phyloP scores from a whole-genome alignment of 2,329 filamentous ascomycete species.

The Phaeophleospora eucalypticola region DNA sequence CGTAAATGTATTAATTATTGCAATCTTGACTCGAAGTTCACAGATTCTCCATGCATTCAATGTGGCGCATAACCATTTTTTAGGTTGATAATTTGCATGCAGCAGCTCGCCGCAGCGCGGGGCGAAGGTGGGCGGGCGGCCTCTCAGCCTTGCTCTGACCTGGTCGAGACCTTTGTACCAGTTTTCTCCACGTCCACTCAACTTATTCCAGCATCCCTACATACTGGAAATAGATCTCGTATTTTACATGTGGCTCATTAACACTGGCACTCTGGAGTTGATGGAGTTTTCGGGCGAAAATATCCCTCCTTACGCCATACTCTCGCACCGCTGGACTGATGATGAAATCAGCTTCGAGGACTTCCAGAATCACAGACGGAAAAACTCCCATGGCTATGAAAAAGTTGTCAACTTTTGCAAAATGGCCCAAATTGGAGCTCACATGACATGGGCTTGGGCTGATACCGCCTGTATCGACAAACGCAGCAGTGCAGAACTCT shows the following conservation, averaged over 20 bases:
- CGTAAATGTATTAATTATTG: neutral
- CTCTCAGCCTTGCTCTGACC: neutral
- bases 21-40: neutral
- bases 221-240: neutral
- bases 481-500: conserved; percentile 16
- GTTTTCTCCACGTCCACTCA: too few relatives aligned
- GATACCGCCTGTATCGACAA: conserved; percentile 23
- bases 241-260: conserved; percentile 20
- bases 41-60: neutral
- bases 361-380: conserved; percentile 7
- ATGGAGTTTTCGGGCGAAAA: conserved; percentile 12
- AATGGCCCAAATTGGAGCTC: neutral
- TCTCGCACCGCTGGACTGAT: conserved; percentile 22
- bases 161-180: too few relatives aligned
- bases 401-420: conserved; percentile 10
- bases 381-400: conserved; percentile 1
- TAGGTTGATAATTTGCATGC: neutral
- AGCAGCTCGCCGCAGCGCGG: neutral
- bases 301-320: conserved; percentile 18
- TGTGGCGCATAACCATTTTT: neutral
- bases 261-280: conserved; percentile 14
- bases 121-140: too few relatives aligned
- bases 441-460: conserved; percentile 10
- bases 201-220: neutral
- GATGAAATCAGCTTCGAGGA: conserved; percentile 19